phyloP scores from a whole-genome alignment of 2,329 filamentous ascomycete genomes.

The Akanthomyces uredinophilus region DNA sequence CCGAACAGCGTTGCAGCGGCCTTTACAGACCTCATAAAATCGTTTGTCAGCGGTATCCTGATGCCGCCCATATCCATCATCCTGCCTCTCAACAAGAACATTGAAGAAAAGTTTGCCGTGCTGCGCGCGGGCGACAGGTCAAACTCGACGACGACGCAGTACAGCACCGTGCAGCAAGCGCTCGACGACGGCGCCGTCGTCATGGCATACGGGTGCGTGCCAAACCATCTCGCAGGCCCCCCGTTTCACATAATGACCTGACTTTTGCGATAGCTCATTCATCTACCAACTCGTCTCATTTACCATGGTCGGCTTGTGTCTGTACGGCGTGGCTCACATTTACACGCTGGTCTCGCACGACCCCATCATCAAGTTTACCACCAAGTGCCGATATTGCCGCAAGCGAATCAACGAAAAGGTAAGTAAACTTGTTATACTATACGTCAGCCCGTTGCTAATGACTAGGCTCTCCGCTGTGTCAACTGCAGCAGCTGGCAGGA shows the following conservation, averaged over 20 bases:
- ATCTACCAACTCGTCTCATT: constrained; percentile 63
- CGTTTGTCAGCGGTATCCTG: constrained; percentile 65
- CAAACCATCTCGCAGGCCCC: no score
- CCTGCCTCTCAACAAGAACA: constrained; percentile 63
- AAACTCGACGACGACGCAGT: constrained; percentile 45
- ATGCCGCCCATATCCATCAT: constrained; percentile 65
- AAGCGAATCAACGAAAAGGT: constrained; percentile 61
- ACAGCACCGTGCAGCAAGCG: constrained; percentile 66
- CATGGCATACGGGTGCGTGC: constrained; percentile 59
- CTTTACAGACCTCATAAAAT: constrained; percentile 67
- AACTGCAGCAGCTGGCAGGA: constrained; percentile 50
- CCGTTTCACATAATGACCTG: background rate
- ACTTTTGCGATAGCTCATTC: constrained; percentile 43
- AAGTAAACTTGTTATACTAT: background rate
- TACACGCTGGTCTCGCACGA: constrained; percentile 60
- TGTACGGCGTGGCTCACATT: constrained; percentile 58
- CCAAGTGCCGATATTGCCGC: constrained; percentile 64
- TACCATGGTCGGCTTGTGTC: constrained; percentile 56
- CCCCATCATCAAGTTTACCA: constrained; percentile 64
- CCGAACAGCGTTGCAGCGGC: constrained; percentile 56
- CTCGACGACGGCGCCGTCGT: constrained; percentile 67
- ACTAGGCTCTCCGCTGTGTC: constrained; percentile 40
- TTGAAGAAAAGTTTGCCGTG: constrained; percentile 70
- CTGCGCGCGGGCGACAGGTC: constrained; percentile 53
- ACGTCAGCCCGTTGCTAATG: constrained; percentile 12